Evolutionary conservation across 495 filamentous ascomycete species (phyloP), one percentile per base, ranked within the genome.

Genomic region (Aspergillus panamensis): DNA sequence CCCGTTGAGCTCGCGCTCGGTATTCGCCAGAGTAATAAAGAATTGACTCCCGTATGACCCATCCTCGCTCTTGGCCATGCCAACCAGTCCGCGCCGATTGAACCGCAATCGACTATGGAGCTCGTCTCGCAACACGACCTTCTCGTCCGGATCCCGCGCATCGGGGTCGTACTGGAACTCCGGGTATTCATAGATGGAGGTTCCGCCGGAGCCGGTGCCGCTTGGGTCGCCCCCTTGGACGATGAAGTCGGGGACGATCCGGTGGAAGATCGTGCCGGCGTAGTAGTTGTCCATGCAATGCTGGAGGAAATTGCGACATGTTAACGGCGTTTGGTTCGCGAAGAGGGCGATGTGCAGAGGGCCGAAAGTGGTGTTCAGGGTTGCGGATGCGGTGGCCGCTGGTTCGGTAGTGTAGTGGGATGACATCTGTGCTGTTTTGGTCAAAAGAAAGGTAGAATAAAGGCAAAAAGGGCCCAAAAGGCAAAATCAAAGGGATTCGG

Each of bases 271-370:
- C 0, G 93, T 96, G 62, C 84, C 81, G 48, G 87, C 84, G 75
- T 97, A 99, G 80, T 97, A 97, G 56, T 90, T 89, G 71, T 99
- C 92, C 56, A 95, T 81, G 69, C 88, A 92, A 66, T 90, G 88
- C 72, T 99, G 94, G 17, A 99, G 85, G 77, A 99, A 99, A 74
- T 96, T 96, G 55, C 93, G 91, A 63, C 84, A 90, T 1, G 94
- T 89, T 56, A 96, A 82, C 31, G 94, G 94, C 0, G 89, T 89
- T 72, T 99, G 92, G 57, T 90, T 91, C 17, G 91, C 92, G 80
- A 96, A 98, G 51, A 98, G 86, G 62, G 96, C 87, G 79, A 98
- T 82, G 31, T 87, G 81, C 61, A 98, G 80, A 58, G 96, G 90
- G 71, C 94, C 94, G 48, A 87, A 77, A 21, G 91, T 95, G 6